Percentiles rank a stretch among this genome's conserved stretches.
Evolutionary conservation across 225 moss, liverwort and hornwort genomes (phyloP).

Genomic region (Ulota crispa): DNA sequence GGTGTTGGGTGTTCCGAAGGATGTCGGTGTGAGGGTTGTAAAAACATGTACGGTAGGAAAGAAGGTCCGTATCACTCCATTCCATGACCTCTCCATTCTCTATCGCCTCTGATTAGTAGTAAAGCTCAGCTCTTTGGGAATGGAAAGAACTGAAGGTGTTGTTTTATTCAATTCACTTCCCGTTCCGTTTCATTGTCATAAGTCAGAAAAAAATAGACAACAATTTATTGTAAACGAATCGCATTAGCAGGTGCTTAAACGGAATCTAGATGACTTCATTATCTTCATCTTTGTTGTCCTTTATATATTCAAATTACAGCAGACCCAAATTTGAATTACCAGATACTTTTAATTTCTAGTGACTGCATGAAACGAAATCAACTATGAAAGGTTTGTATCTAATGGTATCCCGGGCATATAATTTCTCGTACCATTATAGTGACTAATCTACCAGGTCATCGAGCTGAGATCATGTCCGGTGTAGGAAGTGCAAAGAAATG

Average conservation of each 20-base stretch:
- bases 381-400: neutral
- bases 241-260: no score
- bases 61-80: conserved; percentile 57
- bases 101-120: neutral
- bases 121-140: neutral
- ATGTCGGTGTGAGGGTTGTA: conserved; percentile 97
- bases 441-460: neutral
- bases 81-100: neutral
- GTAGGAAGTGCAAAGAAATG: neutral
- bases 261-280: neutral
- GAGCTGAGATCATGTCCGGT: neutral
- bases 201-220: neutral
- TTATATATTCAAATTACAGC: neutral
- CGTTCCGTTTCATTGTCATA: neutral
- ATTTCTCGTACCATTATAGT: neutral
- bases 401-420: neutral
- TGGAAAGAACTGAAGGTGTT: neutral
- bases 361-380: neutral
- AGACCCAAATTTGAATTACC: neutral
- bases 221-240: neutral
- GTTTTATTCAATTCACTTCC: neutral
- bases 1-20: conserved; percentile 99
- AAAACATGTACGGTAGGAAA: conserved; percentile 86
- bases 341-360: neutral
- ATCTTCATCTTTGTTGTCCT: neutral